Evolutionary conservation across 2,329 filamentous ascomycete genomes (phyloP), one percentile per base, ranked within the genome.

Genomic region (Nakataea oryzae): DNA sequence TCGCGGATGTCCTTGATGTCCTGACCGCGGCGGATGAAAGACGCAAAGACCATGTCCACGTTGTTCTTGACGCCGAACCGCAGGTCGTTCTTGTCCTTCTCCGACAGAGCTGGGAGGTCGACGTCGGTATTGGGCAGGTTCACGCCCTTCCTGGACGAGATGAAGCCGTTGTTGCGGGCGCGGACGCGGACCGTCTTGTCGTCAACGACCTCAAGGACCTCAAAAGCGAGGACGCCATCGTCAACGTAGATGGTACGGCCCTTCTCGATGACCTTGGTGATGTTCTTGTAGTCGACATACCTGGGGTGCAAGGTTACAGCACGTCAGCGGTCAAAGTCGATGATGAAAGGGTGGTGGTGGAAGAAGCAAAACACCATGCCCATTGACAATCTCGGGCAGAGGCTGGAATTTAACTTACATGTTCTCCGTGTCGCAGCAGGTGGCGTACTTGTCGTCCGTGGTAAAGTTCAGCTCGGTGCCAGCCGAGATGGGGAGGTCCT

Each of bases 271-370:
- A 99, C 95, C 81, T 96, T 96, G 79, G 93, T 97, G 79, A 99
- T 97, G 84, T 99, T 99, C 87, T 96, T 96, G 85, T 99, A 97
- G 82, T 97, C 93, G 72, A 97, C 89, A 73, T 92, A 97, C 87
- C 90, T 93, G 66, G 29, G 26, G 29, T 58, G 3, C 13, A 21
- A 29, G 47, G 41, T 2, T 27, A 14, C 28, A 21, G 14, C 17
- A 21, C 34, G 34, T 47, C 34, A 47, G 34, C 34, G 14, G 14
- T 14, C 6, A 47, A 47, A 21, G 34, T 21, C 21, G 34, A 9
- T 27, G 56, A 30, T 21, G 62, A 29, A 57, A 28, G 17, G 28
- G 0, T 26, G 14, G 14, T 21, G 6, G 34, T 14, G 34, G 14
- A 47, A 47, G 30, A 8, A 27, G 27, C 21, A 59, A 57, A 30